Percentiles rank a stretch among this genome's conserved stretches.
Evolutionary conservation across 345 rosid species (phyloP).

Genomic region (Citrus medica): DNA sequence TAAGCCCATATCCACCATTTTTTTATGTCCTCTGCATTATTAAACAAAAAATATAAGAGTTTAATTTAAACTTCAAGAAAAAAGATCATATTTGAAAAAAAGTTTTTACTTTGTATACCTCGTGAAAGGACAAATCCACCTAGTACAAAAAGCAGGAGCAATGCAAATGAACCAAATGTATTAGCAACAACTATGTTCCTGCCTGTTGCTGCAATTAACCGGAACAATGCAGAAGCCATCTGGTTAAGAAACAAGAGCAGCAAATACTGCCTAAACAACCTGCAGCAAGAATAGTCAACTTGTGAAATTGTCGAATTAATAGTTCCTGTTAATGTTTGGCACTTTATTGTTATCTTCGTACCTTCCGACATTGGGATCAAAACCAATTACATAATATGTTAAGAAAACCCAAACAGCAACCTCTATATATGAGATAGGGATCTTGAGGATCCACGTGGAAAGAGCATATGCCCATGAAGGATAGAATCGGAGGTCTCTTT

Average conservation of each 20-base stretch:
- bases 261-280: neutral
- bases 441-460: neutral
- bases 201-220: neutral
- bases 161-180: neutral
- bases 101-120: neutral
- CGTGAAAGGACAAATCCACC: neutral
- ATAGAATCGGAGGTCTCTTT: conserved; percentile 42
- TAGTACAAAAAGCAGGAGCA: neutral
- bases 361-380: neutral
- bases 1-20: neutral
- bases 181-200: neutral
- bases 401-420: neutral
- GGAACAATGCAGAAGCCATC: neutral
- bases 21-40: neutral
- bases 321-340: neutral
- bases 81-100: neutral
- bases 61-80: neutral
- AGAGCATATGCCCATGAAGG: neutral
- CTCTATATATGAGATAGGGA: neutral
- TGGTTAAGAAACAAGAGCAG: neutral
- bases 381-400: neutral
- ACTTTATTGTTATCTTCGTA: neutral
- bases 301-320: neutral
- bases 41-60: too few species aligned
- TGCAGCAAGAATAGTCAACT: neutral